Conservation (phyloP, 1,284 basidiomycete species). For the Rhizoctonia solani region DNA sequence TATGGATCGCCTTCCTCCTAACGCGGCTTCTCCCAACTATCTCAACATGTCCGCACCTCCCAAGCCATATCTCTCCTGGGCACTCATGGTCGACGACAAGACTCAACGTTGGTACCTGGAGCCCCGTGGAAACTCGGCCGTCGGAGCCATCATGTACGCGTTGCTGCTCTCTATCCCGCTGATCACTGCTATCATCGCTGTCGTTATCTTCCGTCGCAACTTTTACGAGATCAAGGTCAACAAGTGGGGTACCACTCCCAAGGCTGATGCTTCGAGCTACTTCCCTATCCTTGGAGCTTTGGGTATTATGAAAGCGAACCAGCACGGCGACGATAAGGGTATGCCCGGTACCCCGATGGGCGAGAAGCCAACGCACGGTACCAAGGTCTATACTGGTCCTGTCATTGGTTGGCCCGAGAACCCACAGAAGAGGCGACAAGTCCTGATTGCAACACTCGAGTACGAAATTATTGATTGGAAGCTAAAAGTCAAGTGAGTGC, state of each 20-base stretch:
- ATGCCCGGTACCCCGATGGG: conserved; percentile 49
- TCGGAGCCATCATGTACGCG: conserved; percentile 84
- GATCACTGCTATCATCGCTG: conserved; percentile 80
- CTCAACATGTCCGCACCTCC: conserved; percentile 80
- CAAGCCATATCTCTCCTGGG: conserved; percentile 76
- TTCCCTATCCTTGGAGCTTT: conserved; percentile 69
- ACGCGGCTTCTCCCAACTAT: conserved; percentile 81
- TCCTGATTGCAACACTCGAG: conserved; percentile 87
- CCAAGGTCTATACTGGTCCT: conserved; percentile 63
- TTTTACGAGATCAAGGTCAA: conserved; percentile 96
- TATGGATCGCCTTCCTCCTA: conserved; percentile 86
- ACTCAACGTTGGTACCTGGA: conserved; percentile 75
- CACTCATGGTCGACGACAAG: conserved; percentile 75
- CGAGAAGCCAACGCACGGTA: conserved; percentile 66
- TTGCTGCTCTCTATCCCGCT: conserved; percentile 79
- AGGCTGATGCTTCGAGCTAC: conserved; percentile 56
- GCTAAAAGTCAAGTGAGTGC: conserved; percentile 75
- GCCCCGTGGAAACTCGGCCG: conserved; percentile 77
- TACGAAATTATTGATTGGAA: conserved; percentile 97
- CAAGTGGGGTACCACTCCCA: conserved; percentile 79
- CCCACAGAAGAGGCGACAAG: conserved; percentile 83
- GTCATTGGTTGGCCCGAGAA: conserved; percentile 93
- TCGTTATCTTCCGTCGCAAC: conserved; percentile 87
- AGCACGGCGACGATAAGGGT: conserved; percentile 28
- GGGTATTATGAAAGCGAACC: conserved; percentile 34